phyloP scores from a whole-genome alignment of 2,329 filamentous ascomycete genomes.

The Penicillium sp. region DNA sequence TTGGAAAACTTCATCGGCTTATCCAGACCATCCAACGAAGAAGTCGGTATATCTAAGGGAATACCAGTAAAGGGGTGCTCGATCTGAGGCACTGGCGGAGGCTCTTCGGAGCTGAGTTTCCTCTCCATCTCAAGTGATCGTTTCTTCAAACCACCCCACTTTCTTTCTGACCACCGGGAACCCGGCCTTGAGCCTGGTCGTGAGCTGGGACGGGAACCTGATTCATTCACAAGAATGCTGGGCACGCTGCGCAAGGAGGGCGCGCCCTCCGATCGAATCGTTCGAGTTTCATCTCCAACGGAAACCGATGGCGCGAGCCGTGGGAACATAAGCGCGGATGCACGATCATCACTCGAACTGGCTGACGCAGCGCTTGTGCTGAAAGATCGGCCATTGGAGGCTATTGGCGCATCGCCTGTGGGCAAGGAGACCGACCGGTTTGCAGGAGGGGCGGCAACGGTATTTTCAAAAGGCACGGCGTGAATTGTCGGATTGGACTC shows the following conservation, averaged over 20 bases:
- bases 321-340: constrained; percentile 17
- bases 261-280: constrained; percentile 23
- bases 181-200: constrained; percentile 38
- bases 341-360: constrained; percentile 13
- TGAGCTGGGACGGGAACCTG: constrained; percentile 28
- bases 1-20: constrained; percentile 59
- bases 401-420: constrained; percentile 23
- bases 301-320: constrained; percentile 15
- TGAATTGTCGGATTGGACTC: constrained; percentile 28
- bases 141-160: constrained; percentile 41
- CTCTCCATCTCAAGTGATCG: constrained; percentile 37
- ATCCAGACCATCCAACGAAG: constrained; percentile 54
- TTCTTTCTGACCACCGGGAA: constrained; percentile 47
- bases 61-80: constrained; percentile 50
- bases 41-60: constrained; percentile 56
- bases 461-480: constrained; percentile 31
- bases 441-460: constrained; percentile 24
- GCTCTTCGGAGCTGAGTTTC: constrained; percentile 29
- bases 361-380: constrained; percentile 28
- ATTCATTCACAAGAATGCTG: constrained; percentile 43
- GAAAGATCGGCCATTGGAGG: constrained; percentile 27
- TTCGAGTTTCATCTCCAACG: constrained; percentile 16
- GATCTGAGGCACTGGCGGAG: constrained; percentile 36
- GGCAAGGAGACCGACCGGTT: constrained; percentile 33
- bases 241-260: constrained; percentile 40